Evolutionary conservation across 768 basidiomycete genomes (phyloP).

Genomic region (Cystoderma amianthinum): DNA sequence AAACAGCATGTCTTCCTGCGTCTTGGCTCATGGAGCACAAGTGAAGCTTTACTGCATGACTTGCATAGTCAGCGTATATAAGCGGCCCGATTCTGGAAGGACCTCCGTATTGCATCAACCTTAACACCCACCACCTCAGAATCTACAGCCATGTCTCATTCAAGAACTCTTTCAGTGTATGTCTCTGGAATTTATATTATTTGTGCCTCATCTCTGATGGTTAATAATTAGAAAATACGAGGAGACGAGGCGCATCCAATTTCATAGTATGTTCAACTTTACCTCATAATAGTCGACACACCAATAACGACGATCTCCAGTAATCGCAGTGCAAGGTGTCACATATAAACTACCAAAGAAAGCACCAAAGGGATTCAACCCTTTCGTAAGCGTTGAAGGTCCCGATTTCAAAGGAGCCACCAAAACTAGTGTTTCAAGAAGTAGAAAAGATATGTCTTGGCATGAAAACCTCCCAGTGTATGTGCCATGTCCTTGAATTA

Average conservation of each 20-base stretch:
- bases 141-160: too few relatives aligned
- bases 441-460: not conserved
- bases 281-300: not conserved
- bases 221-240: not conserved
- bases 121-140: too few relatives aligned
- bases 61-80: too few relatives aligned
- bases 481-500: not conserved
- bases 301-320: not conserved
- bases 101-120: too few relatives aligned
- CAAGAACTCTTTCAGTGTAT: too few relatives aligned
- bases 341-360: not conserved
- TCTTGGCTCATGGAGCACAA: too few relatives aligned
- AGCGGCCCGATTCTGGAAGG: too few relatives aligned
- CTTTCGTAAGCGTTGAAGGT: constrained; percentile 1
- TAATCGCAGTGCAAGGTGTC: not conserved
- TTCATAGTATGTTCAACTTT: not conserved
- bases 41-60: too few relatives aligned
- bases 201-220: too few relatives aligned
- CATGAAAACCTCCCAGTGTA: constrained; percentile 1
- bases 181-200: too few relatives aligned
- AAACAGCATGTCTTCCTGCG: too few relatives aligned
- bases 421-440: not conserved
- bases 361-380: not conserved
- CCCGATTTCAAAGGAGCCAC: not conserved
- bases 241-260: not conserved